These are phyloP conservation scores for Madurella fahalii DNA, from an alignment of 2,329 filamentous ascomycete species.

Conservation along the genomic window DNA sequence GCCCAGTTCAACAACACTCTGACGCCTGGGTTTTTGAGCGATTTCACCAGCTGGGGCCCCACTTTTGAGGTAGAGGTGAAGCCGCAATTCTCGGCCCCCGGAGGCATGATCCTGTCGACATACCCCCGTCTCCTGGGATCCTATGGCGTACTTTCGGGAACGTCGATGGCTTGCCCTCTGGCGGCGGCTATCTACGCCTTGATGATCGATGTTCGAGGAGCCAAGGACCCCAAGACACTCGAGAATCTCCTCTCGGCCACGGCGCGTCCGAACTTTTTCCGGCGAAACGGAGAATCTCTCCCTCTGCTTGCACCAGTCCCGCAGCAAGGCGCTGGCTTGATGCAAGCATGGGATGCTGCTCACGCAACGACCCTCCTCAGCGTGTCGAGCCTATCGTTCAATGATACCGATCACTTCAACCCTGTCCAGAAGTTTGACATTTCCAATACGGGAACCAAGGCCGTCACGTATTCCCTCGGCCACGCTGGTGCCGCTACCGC, in stretches of 20 bases:
- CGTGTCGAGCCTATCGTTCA: slow-evolving; percentile 57
- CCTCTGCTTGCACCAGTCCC: slow-evolving; percentile 49
- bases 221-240: slow-evolving; percentile 45
- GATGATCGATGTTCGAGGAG: slow-evolving; percentile 49
- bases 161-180: slow-evolving; percentile 51
- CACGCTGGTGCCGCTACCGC: slow-evolving; percentile 49
- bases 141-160: slow-evolving; percentile 50
- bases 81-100: slow-evolving; percentile 45
- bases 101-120: slow-evolving; percentile 49
- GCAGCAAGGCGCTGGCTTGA: slow-evolving; percentile 58
- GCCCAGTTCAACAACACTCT: slow-evolving; percentile 35
- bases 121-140: slow-evolving; percentile 38
- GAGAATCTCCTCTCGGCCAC: slow-evolving; percentile 48
- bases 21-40: slow-evolving; percentile 50
- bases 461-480: slow-evolving; percentile 49
- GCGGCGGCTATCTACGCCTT: slow-evolving; percentile 51
- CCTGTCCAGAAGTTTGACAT: slow-evolving; percentile 50
- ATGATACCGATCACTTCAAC: slow-evolving; percentile 57
- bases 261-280: slow-evolving; percentile 47
- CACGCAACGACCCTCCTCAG: slow-evolving; percentile 50
- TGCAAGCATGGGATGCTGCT: slow-evolving; percentile 58
- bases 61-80: slow-evolving; percentile 54
- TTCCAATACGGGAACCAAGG: slow-evolving; percentile 47
- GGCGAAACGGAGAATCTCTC: slow-evolving; percentile 37
- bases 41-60: slow-evolving; percentile 57